A percentile compares a stretch with the other conserved stretches of the same genome.
These are phyloP conservation scores for Meira miltonrushii DNA, from an alignment of 1,284 basidiomycete genomes.

Conservation along the genomic window DNA sequence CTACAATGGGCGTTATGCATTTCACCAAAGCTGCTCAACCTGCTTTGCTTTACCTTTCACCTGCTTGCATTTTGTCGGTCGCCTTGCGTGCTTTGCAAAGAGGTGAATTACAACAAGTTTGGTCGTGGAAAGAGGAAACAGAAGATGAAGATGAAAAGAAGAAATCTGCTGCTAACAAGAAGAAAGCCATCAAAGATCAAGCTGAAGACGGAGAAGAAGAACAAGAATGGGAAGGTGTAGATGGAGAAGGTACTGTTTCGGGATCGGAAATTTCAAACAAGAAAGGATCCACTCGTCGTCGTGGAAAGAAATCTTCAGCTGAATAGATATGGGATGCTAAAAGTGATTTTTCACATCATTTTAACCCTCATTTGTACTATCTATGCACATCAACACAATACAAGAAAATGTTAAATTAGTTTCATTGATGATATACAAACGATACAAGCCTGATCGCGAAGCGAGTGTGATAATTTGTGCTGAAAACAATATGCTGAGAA, in stretches of 20 bases:
- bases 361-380: no score
- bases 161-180: constrained; percentile 11
- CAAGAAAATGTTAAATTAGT: no score
- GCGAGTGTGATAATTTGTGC: no score
- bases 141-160: constrained; percentile 15
- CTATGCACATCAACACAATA: no score
- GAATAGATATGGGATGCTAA: neutral
- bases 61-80: constrained; percentile 58
- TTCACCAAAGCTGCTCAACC: constrained; percentile 75
- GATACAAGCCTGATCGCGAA: no score
- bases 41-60: constrained; percentile 77
- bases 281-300: neutral
- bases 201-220: neutral
- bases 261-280: no score
- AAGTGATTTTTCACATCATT: no score
- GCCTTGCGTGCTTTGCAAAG: constrained; percentile 48
- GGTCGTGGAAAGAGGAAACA: constrained; percentile 32
- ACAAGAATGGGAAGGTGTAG: neutral
- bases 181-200: neutral
- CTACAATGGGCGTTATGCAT: constrained; percentile 86
- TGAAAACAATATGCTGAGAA: no score
- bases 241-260: neutral
- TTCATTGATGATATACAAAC: no score
- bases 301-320: neutral
- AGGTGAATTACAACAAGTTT: constrained; percentile 51